phyloP scores from a whole-genome alignment of 164 flowering plant species.

The Kalanchoe fedtschenkoi region DNA sequence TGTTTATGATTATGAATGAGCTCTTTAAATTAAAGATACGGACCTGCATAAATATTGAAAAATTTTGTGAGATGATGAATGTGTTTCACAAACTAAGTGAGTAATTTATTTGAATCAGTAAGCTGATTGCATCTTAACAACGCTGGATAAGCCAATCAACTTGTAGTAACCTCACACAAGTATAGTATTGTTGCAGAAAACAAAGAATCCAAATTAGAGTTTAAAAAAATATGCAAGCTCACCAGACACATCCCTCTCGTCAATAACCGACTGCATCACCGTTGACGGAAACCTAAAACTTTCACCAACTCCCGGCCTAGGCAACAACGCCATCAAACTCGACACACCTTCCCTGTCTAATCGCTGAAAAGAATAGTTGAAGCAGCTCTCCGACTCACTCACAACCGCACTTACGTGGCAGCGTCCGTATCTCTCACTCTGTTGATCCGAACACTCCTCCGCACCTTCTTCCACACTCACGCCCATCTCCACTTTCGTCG shows the following conservation, averaged over 20 bases:
- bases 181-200: background rate
- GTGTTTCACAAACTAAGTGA: too few relatives aligned
- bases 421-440: conserved; percentile 43
- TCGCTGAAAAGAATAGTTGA: conserved; percentile 34
- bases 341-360: conserved; percentile 28
- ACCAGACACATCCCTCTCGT: conserved; percentile 36
- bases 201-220: conserved; percentile 16
- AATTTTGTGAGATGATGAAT: too few relatives aligned
- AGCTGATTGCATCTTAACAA: too few relatives aligned
- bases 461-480: conserved; percentile 13
- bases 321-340: conserved; percentile 27
- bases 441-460: conserved; percentile 27
- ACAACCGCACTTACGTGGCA: conserved; percentile 58
- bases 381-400: conserved; percentile 58
- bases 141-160: background rate
- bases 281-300: conserved; percentile 16
- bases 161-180: background rate
- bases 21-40: too few relatives aligned
- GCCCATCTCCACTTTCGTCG: conserved; percentile 4
- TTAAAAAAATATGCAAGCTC: too few relatives aligned
- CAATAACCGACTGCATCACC: conserved; percentile 34
- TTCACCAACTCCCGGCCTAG: conserved; percentile 16
- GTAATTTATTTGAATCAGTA: too few relatives aligned
- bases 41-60: too few relatives aligned
- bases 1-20: too few relatives aligned